Evolutionary conservation across 2,329 filamentous ascomycete genomes (phyloP).

Genomic region (Colletotrichum endophyticum): DNA sequence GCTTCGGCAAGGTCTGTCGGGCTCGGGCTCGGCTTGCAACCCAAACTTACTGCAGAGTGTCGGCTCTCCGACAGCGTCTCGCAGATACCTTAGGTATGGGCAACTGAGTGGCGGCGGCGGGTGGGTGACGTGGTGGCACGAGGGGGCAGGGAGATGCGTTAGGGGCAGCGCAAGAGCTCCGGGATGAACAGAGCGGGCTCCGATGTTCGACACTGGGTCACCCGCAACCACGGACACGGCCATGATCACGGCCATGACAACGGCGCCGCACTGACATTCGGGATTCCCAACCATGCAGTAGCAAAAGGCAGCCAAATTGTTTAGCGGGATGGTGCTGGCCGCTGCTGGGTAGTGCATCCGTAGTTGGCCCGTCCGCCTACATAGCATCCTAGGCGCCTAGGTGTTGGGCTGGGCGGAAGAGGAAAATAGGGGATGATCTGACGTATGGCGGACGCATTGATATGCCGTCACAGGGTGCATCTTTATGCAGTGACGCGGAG

Average conservation of each 20-base stretch:
- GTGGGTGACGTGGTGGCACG: conserved; percentile 4
- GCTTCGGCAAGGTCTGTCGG: neutral
- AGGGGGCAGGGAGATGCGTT: neutral
- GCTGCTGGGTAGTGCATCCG: neutral
- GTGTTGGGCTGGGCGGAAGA: neutral
- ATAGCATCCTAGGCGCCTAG: neutral
- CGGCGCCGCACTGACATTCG: neutral
- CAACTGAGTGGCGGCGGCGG: neutral
- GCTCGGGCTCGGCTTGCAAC: neutral
- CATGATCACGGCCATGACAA: conserved; percentile 18
- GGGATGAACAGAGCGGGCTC: neutral
- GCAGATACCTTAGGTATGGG: neutral
- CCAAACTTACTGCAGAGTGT: neutral
- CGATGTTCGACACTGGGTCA: neutral
- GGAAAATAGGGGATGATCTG: conserved; percentile 10
- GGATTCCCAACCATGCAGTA: neutral
- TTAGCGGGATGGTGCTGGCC: neutral
- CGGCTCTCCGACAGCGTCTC: neutral
- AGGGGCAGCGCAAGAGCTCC: neutral
- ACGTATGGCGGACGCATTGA: conserved; percentile 7
- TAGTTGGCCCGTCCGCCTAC: neutral
- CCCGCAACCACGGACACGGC: neutral
- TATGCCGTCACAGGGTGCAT: conserved; percentile 5
- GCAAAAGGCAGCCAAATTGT: conserved; percentile 3
- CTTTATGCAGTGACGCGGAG: conserved; percentile 12